Conservation (phyloP, 805 yeast genomes). For the Blastobotrys parvus region DNA sequence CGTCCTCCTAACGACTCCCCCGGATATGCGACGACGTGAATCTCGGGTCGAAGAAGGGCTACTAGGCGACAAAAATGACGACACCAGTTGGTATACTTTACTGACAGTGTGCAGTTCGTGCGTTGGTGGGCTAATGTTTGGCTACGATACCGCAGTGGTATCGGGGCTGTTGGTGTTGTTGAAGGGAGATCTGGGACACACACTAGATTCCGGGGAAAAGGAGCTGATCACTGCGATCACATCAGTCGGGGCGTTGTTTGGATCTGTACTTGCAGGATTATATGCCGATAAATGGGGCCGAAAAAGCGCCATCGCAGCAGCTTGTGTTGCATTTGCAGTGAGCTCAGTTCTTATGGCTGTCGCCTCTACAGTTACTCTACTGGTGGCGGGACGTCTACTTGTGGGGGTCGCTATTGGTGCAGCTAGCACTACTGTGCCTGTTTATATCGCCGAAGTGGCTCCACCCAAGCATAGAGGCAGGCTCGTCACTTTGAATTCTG, state of each 20-base stretch:
- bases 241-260: slow-evolving; percentile 82
- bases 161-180: slow-evolving; percentile 85
- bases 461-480: slow-evolving; percentile 22
- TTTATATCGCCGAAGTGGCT: slow-evolving; percentile 45
- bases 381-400: slow-evolving; percentile 69
- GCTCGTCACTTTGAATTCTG: slow-evolving; percentile 57
- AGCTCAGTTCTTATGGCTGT: slow-evolving; percentile 83
- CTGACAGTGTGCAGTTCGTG: slow-evolving; percentile 38
- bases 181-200: slow-evolving; percentile 55
- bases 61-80: neutral
- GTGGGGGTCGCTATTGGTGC: slow-evolving; percentile 71
- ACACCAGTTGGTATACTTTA: neutral
- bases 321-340: slow-evolving; percentile 69
- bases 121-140: slow-evolving; percentile 72
- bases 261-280: slow-evolving; percentile 71
- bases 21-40: too few relatives aligned
- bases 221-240: slow-evolving; percentile 92
- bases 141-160: slow-evolving; percentile 94
- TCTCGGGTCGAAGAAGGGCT: too few relatives aligned
- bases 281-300: slow-evolving; percentile 80
- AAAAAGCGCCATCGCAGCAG: slow-evolving; percentile 69
- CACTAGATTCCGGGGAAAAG: slow-evolving; percentile 66
- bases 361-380: slow-evolving; percentile 72
- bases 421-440: slow-evolving; percentile 60
- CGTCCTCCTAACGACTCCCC: too few relatives aligned